Base-by-base conservation (phyloP, 2,329 filamentous ascomycete species). In the Diaporthe citriasiana region DNA sequence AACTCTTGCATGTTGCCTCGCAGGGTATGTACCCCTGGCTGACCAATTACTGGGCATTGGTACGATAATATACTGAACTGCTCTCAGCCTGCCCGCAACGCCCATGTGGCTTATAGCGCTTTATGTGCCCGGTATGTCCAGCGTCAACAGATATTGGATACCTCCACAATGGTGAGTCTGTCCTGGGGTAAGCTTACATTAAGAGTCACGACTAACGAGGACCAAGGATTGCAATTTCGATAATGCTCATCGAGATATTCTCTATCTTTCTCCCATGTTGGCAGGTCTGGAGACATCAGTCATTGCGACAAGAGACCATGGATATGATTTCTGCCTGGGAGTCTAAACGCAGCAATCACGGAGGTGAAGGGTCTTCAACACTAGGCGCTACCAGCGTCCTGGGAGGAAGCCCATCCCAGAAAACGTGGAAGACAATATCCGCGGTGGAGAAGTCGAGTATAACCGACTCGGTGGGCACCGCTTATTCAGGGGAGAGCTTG, bases 21-120 rank as follows among this genome's bases (percentile, higher is more conserved):
- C 86, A 45, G 84, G 83, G 85, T 87, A 78, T 74, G 83, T 81
- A 33, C 71, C 55, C 57, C 56, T 27, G 73, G 55, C 68, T 40
- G 25, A 30, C 1, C 27, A 27, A 53, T 60, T 55, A 42, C 60
- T n/a, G 42, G 33, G 35, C 42, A 27, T 22, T 57, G 9, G 17
- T 35, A 33, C 15, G 4, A 55, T 45, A 42, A 51, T 33, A 19
- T 56, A 12, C 42, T 76, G 60, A 74, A 74, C 40, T 47, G 19
- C 9, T 7, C 40, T 60, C 57, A 91, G 89, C 72, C 86, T 93
- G 27, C 91, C 89, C 72, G 91, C 91, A 30, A 89, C 91, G 12
- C 92, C 92, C 0, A 87, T 93, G 83, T 93, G 91, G 91, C 86
- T 93, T 50, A 81, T 91, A 33, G 91, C 89, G 71, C 82, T 90